A percentile compares a stretch with the other conserved stretches of the same genome.
phyloP scores from a whole-genome alignment of 164 flowering plant genomes.

The Kalanchoe fedtschenkoi region DNA sequence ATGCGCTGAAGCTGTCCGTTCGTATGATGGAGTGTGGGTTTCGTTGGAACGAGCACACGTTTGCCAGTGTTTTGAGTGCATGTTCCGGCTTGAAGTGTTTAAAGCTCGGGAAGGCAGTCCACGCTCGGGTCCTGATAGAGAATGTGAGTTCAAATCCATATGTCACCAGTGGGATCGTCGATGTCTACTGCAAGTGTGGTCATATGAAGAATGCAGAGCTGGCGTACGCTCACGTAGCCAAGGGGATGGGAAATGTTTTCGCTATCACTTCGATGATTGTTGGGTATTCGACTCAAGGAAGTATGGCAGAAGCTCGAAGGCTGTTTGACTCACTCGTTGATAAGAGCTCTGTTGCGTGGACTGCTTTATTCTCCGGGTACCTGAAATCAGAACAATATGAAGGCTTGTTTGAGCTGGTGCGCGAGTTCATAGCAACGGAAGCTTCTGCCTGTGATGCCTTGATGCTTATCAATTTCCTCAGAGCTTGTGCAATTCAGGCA shows the following conservation, averaged over 20 bases:
- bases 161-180: conserved; percentile 54
- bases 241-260: conserved; percentile 27
- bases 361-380: conserved; percentile 67
- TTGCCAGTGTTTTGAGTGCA: conserved; percentile 48
- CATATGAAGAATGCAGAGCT: conserved; percentile 53
- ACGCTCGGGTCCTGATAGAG: conserved; percentile 44
- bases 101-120: conserved; percentile 53
- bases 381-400: conserved; percentile 40
- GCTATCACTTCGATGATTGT: conserved; percentile 51
- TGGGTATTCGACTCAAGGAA: conserved; percentile 46
- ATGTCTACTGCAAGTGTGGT: conserved; percentile 69
- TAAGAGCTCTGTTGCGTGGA: conserved; percentile 59
- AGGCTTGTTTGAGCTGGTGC: conserved; percentile 41
- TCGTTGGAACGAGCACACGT: conserved; percentile 47
- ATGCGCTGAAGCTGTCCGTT: conserved; percentile 37
- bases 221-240: conserved; percentile 13
- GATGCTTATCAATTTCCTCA: conserved; percentile 37
- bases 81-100: conserved; percentile 38
- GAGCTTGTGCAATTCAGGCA: conserved; percentile 60
- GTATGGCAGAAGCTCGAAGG: conserved; percentile 49
- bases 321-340: conserved; percentile 52
- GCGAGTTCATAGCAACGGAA: conserved; percentile 27
- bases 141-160: conserved; percentile 43
- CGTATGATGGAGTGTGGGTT: conserved; percentile 39
- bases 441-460: conserved; percentile 26